Percentiles rank a stretch among this genome's conserved stretches.
Evolutionary conservation across 176 grass and related monocot species (phyloP).

Genomic region (Avena eriantha): DNA sequence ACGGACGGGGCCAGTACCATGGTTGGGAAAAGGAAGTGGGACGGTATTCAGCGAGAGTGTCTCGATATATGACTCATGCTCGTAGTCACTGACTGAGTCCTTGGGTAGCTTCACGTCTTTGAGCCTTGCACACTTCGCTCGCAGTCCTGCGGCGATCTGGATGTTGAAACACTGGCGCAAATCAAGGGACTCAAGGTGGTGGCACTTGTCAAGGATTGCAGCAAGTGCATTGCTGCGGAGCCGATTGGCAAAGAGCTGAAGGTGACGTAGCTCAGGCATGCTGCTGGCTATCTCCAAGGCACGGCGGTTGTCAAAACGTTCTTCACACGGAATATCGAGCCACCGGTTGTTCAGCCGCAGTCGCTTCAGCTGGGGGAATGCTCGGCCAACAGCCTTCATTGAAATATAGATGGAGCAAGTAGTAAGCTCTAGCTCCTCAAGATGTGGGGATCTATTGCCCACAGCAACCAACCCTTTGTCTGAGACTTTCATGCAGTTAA

Average conservation of each 20-base stretch:
- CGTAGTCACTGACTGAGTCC: slow-evolving; percentile 28
- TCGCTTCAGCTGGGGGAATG: slow-evolving; percentile 31
- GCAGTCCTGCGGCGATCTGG: not conserved
- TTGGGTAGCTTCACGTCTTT: slow-evolving; percentile 29
- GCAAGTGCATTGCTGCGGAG: slow-evolving; percentile 10
- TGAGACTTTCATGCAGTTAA: slow-evolving; percentile 32
- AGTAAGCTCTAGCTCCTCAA: slow-evolving; percentile 39
- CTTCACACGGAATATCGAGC: slow-evolving; percentile 1
- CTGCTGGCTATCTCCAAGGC: not conserved
- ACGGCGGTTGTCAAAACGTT: slow-evolving; percentile 1
- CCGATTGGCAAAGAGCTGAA: slow-evolving; percentile 38
- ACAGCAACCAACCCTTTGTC: slow-evolving; percentile 37
- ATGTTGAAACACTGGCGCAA: slow-evolving; percentile 16
- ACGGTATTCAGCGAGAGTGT: not conserved
- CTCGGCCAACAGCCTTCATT: slow-evolving; percentile 31
- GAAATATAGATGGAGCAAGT: slow-evolving; percentile 23
- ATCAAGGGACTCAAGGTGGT: not conserved
- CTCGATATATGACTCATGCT: slow-evolving; percentile 6
- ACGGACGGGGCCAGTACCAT: not conserved
- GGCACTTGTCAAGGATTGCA: slow-evolving; percentile 35
- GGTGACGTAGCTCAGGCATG: slow-evolving; percentile 33
- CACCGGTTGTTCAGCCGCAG: slow-evolving; percentile 26
- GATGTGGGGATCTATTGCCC: not conserved
- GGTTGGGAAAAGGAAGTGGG: slow-evolving; percentile 8
- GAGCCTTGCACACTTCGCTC: not conserved